Percentiles rank a stretch among this genome's conserved stretches.
Evolutionary conservation across 1,284 basidiomycete species (phyloP).

Genomic region (Heterobasidion parviporum): DNA sequence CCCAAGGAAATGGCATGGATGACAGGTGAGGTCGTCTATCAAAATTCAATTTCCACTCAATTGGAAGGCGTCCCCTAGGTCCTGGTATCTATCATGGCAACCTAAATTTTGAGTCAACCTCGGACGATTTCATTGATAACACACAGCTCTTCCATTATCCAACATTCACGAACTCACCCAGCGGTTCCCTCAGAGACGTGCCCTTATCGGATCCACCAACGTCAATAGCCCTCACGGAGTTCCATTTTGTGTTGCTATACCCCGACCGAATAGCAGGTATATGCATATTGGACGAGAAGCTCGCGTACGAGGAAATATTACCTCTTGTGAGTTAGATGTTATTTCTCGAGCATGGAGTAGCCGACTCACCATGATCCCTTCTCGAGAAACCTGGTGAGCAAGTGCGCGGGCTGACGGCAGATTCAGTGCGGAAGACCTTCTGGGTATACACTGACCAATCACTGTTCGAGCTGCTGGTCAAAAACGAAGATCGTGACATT

Average conservation of each 20-base stretch:
- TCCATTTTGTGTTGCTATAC: constrained; percentile 89
- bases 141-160: constrained; percentile 67
- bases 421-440: constrained; percentile 83
- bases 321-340: constrained; percentile 53
- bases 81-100: constrained; percentile 82
- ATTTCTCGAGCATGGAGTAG: not conserved
- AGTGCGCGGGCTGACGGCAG: constrained; percentile 69
- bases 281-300: constrained; percentile 73
- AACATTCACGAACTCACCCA: constrained; percentile 21
- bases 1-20: constrained; percentile 82
- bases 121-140: constrained; percentile 75
- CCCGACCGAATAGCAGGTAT: constrained; percentile 73
- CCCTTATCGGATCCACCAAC: constrained; percentile 38
- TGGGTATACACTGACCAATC: constrained; percentile 93
- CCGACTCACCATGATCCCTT: not conserved
- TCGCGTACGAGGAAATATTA: constrained; percentile 79
- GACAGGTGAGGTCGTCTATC: constrained; percentile 48
- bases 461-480: constrained; percentile 83
- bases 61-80: constrained; percentile 28
- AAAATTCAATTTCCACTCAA: constrained; percentile 10
- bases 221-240: constrained; percentile 83
- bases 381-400: constrained; percentile 64
- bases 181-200: constrained; percentile 12
- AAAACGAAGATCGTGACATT: constrained; percentile 88
- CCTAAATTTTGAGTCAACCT: constrained; percentile 55